phyloP scores from a whole-genome alignment of 2,329 filamentous ascomycete genomes.

The Pseudogymnoascus sp. region DNA sequence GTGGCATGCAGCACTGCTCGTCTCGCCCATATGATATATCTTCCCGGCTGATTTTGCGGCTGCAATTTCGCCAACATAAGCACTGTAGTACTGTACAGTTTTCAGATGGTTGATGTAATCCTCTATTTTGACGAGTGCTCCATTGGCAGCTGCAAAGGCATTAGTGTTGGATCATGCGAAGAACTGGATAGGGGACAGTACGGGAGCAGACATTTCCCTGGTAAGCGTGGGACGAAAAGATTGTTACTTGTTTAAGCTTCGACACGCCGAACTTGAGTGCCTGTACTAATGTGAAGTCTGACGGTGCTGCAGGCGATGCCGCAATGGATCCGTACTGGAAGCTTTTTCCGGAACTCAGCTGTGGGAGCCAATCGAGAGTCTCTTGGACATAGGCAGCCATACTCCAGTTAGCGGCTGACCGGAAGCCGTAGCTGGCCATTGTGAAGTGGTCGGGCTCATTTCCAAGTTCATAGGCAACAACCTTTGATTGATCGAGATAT shows the following conservation, averaged over 20 bases:
- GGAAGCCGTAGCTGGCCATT: background rate
- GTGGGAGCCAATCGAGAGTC: background rate
- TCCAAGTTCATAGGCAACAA: background rate
- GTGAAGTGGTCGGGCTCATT: background rate
- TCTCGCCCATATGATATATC: conserved; percentile 23
- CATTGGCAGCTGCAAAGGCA: background rate
- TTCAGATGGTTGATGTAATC: background rate
- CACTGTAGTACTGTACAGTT: background rate
- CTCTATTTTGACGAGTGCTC: background rate
- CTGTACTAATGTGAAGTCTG: background rate
- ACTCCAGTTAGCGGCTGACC: background rate
- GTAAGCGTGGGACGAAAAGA: background rate
- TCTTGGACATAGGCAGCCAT: background rate
- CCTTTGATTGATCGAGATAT: background rate
- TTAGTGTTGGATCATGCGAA: background rate
- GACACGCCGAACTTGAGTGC: background rate
- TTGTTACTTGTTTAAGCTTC: background rate
- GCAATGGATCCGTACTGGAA: background rate
- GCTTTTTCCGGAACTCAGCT: background rate
- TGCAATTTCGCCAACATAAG: background rate
- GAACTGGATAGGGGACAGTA: background rate
- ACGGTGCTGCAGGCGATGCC: background rate
- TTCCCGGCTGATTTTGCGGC: background rate
- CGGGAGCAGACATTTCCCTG: background rate
- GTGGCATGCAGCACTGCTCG: conserved; percentile 24